Evolutionary conservation across 805 yeast genomes (phyloP).

Genomic region (Zygosaccharomyces kombuchaensis): DNA sequence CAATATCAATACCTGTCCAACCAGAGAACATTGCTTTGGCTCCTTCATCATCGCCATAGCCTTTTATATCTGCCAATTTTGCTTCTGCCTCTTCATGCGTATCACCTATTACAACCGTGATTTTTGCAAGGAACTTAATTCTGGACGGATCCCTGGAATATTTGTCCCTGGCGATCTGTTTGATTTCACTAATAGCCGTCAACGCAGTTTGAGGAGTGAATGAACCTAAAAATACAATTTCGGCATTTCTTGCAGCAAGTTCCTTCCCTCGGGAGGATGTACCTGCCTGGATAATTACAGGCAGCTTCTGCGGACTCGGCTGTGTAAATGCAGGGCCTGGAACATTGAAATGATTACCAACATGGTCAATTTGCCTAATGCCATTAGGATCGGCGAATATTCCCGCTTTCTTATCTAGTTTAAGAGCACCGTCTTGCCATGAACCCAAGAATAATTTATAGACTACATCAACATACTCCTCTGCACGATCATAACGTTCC

Average conservation of each 20-base stretch:
- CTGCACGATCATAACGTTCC: conserved; percentile 39
- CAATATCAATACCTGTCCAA: conserved; percentile 43
- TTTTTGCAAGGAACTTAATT: conserved; percentile 37
- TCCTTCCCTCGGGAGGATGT: conserved; percentile 41
- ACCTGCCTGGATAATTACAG: conserved; percentile 45
- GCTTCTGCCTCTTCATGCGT: conserved; percentile 41
- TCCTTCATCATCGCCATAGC: conserved; percentile 39
- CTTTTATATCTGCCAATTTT: conserved; percentile 34
- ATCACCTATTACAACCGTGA: conserved; percentile 38
- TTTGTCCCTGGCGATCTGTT: conserved; percentile 32
- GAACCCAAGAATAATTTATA: conserved; percentile 40
- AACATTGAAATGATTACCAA: conserved; percentile 40
- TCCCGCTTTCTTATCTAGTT: conserved; percentile 27
- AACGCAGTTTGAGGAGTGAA: conserved; percentile 33
- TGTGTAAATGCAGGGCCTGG: conserved; percentile 43
- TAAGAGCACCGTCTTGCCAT: conserved; percentile 42
- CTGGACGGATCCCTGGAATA: conserved; percentile 37
- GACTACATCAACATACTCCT: conserved; percentile 39
- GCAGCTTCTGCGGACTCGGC: conserved; percentile 43
- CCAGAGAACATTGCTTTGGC: conserved; percentile 45
- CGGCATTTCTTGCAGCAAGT: conserved; percentile 43
- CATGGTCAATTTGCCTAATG: conserved; percentile 40
- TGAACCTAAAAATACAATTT: conserved; percentile 39
- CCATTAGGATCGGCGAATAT: conserved; percentile 39
- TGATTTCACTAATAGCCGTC: conserved; percentile 33